These are phyloP conservation scores for Fusarium temperatum DNA, from an alignment of 2,329 filamentous ascomycete genomes.

Conservation along the genomic window DNA sequence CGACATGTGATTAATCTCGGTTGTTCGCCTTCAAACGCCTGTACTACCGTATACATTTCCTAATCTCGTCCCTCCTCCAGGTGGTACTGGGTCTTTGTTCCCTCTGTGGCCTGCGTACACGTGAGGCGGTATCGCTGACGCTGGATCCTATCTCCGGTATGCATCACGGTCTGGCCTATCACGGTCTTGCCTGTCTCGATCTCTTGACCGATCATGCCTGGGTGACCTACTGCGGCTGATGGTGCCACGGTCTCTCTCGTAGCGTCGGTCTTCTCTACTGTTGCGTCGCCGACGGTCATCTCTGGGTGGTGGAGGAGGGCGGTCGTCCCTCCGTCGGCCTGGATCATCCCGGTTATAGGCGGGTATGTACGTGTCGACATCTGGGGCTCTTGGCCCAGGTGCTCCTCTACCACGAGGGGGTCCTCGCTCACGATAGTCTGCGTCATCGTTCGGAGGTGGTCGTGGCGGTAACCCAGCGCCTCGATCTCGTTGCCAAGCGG, in stretches of 20 bases:
- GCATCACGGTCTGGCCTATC: slow-evolving; percentile 59
- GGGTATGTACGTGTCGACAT: slow-evolving; percentile 62
- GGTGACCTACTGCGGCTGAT: slow-evolving; percentile 54
- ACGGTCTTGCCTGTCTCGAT: slow-evolving; percentile 57
- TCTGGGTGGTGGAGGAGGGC: slow-evolving; percentile 33
- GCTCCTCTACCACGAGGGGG: slow-evolving; percentile 46
- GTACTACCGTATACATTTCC: not conserved
- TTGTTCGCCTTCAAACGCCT: slow-evolving; percentile 31
- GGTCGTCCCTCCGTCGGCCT: slow-evolving; percentile 48
- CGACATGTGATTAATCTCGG: slow-evolving; percentile 16
- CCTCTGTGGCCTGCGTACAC: not conserved
- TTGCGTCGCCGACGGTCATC: slow-evolving; percentile 46
- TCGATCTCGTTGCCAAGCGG: slow-evolving; percentile 65
- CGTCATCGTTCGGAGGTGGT: slow-evolving; percentile 46
- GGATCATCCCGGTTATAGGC: slow-evolving; percentile 53
- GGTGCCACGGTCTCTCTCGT: slow-evolving; percentile 53
- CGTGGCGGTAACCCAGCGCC: slow-evolving; percentile 59
- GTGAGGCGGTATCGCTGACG: not conserved
- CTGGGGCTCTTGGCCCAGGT: slow-evolving; percentile 44
- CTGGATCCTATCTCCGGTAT: slow-evolving; percentile 57
- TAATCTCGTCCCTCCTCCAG: not conserved
- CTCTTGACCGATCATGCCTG: slow-evolving; percentile 50
- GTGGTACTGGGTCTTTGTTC: not conserved
- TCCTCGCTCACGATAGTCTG: slow-evolving; percentile 52
- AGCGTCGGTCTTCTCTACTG: slow-evolving; percentile 50